Base-by-base conservation (phyloP, 2,329 filamentous ascomycete species). In the Lasiodiplodia sp. region DNA sequence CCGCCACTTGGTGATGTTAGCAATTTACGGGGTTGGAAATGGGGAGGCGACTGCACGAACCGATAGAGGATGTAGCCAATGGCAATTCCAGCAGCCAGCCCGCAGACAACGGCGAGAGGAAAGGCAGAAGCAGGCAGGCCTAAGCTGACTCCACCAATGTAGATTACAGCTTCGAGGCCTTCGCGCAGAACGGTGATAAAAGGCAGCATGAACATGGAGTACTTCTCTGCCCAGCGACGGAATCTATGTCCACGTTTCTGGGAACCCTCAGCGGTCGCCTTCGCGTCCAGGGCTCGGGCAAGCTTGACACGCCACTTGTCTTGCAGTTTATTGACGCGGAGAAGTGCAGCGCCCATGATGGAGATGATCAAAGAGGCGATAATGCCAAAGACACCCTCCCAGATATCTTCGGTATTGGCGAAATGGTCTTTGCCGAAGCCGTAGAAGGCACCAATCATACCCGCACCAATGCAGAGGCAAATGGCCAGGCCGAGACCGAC, bases 251-350 rank as follows among this genome's bases (percentile, higher is more conserved):
- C 77, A 23, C 5, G 12, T 3, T 76, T 73, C 4, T 16, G 12
- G 4, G 4, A 16, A n/a, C 31, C 23, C 2, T 11, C 78, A 2
- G 78, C 73, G 12, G 79, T 78, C 14, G 77, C 76, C 18, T 77
- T 77, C 4, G 85, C 77, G 72, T 92, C 88, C 37, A 96, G 80
- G 1, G 91, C 88, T 73, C 87, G 87, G 23, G 90, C 87, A 23
- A 97, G 87, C 87, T 96, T 96, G 73, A 91, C 83, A n/a, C 89
- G 87, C 93, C 93, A 97, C 80, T 96, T 96, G 71, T 91, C 89
- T 77, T 94, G 91, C 79, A 96, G 87, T 80, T 95, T 96, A 70
- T 90, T 91, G 67, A 97, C 87, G 31, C 93, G 90, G 8, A 97
- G 87, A 34, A 97, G 87, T 3, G 92, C 92, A 44, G 89, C 90